phyloP scores from a whole-genome alignment of 345 rosid genomes.

The Corchorus olitorius region DNA sequence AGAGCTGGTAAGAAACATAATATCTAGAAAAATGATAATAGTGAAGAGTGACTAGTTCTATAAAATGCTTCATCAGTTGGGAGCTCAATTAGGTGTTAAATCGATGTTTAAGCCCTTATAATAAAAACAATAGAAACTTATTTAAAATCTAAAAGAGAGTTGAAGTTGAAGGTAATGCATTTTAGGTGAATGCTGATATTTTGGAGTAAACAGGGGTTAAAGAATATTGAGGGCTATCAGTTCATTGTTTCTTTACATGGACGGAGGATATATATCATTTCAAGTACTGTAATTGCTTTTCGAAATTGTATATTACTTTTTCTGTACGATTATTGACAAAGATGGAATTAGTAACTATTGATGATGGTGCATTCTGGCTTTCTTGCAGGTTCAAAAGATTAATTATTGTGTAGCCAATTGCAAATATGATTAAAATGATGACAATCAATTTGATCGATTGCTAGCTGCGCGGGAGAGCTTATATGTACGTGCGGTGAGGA shows the following conservation, averaged over 20 bases:
- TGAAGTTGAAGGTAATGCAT: background rate
- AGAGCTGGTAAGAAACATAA: background rate
- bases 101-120: too few species aligned
- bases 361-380: background rate
- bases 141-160: too few species aligned
- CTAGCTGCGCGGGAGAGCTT: background rate
- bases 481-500: background rate
- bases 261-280: too few species aligned
- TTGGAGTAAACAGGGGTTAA: background rate
- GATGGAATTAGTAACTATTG: background rate
- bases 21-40: background rate
- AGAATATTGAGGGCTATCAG: background rate
- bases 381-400: constrained; percentile 12
- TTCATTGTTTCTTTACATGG: too few species aligned
- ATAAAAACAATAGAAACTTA: too few species aligned
- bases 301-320: too few species aligned
- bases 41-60: background rate
- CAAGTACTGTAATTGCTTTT: too few species aligned
- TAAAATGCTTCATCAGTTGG: background rate
- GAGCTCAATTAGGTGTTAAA: too few species aligned
- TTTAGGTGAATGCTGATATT: background rate
- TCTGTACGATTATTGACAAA: background rate
- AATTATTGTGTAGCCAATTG: background rate
- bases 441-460: background rate
- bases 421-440: background rate